These are phyloP conservation scores for Mycena belliarum DNA, from an alignment of 768 basidiomycete species.

Conservation along the genomic window DNA sequence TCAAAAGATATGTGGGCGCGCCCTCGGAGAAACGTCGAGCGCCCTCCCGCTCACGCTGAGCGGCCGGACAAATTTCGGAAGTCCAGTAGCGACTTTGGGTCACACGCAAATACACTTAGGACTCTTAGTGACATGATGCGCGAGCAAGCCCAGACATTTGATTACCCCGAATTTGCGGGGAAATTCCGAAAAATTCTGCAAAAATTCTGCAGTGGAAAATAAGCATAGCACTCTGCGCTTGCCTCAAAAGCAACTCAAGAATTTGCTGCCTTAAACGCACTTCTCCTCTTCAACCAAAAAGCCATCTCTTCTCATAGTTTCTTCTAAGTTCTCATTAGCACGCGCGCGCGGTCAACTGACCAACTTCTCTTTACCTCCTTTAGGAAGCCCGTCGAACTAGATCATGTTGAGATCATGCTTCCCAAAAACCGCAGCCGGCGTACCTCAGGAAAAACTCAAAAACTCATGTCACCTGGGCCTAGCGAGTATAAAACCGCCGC, in stretches of 20 bases:
- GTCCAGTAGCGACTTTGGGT: not conserved
- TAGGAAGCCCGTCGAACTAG: not conserved
- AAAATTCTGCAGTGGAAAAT: not conserved
- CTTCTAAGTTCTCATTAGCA: not conserved
- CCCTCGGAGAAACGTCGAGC: slow-evolving; percentile 10
- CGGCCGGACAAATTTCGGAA: slow-evolving; percentile 12
- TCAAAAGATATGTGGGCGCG: too few relatives aligned
- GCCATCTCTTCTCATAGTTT: not conserved
- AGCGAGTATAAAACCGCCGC: slow-evolving; percentile 33
- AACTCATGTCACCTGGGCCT: slow-evolving; percentile 15
- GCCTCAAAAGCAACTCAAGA: too few relatives aligned
- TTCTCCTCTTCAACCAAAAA: not conserved
- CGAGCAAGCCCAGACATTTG: not conserved
- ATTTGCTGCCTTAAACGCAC: too few relatives aligned
- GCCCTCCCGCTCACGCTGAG: not conserved
- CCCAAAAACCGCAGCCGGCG: slow-evolving; percentile 4
- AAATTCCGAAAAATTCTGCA: too few relatives aligned
- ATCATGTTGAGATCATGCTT: not conserved
- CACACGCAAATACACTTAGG: not conserved
- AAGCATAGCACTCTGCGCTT: not conserved
- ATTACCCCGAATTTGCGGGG: slow-evolving; percentile 12
- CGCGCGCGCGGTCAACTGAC: slow-evolving; percentile 1
- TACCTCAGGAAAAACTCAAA: slow-evolving; percentile 27
- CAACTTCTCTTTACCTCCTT: not conserved
- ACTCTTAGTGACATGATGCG: not conserved